Conservation (phyloP, 768 basidiomycete species). For the Phylloporus sp. region DNA sequence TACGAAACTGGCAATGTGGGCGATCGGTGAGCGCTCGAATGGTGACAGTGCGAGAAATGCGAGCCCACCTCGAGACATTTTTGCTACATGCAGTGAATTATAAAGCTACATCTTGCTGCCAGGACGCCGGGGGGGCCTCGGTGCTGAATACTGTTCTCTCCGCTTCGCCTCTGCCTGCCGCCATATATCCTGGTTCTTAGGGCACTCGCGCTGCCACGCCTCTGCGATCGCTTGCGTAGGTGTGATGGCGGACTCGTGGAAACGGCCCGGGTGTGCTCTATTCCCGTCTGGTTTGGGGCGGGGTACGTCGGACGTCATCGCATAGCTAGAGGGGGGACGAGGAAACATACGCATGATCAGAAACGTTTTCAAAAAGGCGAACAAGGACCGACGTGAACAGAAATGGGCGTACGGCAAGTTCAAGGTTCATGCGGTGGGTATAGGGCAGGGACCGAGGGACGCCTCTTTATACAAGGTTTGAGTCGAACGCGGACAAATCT, state of each 20-base stretch:
- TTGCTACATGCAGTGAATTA: conserved; percentile 12
- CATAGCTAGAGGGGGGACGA: conserved; percentile 29
- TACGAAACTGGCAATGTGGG: conserved; percentile 22
- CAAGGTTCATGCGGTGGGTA: conserved; percentile 32
- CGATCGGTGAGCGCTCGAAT: conserved; percentile 4
- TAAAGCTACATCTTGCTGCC: conserved; percentile 54
- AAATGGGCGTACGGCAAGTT: conserved; percentile 36
- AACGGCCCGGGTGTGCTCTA: conserved; percentile 26
- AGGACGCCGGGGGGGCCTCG: conserved; percentile 33
- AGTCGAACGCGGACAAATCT: conserved; percentile 27
- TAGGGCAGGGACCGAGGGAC: conserved; percentile 28
- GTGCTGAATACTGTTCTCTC: conserved; percentile 40
- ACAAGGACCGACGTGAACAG: conserved; percentile 25
- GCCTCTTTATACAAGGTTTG: conserved; percentile 35
- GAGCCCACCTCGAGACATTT: conserved; percentile 18
- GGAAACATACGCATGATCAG: conserved; percentile 31
- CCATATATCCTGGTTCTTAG: conserved; percentile 58
- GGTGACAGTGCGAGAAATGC: not conserved
- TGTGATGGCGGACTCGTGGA: conserved; percentile 32
- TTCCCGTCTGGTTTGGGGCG: conserved; percentile 32
- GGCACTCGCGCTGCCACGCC: conserved; percentile 61
- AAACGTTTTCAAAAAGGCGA: conserved; percentile 14
- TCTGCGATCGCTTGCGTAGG: conserved; percentile 63
- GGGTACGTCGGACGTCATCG: conserved; percentile 34
- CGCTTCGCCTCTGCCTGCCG: conserved; percentile 47